Percentiles rank a stretch among this genome's conserved stretches.
phyloP scores from a whole-genome alignment of 2,329 filamentous ascomycete species.

The Neofusicoccum sp. region DNA sequence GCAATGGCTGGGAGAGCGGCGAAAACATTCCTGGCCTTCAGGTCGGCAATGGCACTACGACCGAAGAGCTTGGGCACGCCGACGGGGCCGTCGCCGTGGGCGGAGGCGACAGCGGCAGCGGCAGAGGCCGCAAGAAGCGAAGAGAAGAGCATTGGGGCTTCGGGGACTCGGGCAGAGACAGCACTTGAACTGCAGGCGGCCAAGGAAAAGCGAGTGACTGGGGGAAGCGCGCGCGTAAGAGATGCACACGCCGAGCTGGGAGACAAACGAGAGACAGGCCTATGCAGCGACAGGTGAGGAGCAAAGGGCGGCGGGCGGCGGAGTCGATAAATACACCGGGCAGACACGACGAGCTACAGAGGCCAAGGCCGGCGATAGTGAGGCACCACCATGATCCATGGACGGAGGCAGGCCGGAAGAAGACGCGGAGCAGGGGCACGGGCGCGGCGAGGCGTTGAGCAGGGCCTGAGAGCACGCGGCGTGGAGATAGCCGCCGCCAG shows the following conservation, averaged over 20 bases:
- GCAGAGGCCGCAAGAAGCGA: slow-evolving; percentile 32
- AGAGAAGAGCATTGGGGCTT: slow-evolving; percentile 35
- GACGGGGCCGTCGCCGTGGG: slow-evolving; percentile 32
- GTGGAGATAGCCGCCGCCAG: slow-evolving; percentile 6
- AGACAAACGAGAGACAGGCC: slow-evolving; percentile 5
- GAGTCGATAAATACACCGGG: background rate
- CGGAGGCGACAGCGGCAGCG: slow-evolving; percentile 33
- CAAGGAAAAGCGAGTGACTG: slow-evolving; percentile 6
- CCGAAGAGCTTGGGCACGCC: slow-evolving; percentile 38
- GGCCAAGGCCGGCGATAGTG: slow-evolving; percentile 6
- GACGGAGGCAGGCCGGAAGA: slow-evolving; percentile 5
- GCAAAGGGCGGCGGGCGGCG: background rate
- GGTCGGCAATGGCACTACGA: slow-evolving; percentile 36
- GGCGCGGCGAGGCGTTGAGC: background rate
- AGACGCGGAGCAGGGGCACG: slow-evolving; percentile 3
- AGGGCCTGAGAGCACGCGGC: too few relatives aligned
- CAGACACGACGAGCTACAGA: background rate
- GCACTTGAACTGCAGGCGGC: background rate
- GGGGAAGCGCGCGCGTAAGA: slow-evolving; percentile 3
- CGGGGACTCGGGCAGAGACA: background rate
- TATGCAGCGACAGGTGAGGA: background rate
- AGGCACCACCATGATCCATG: slow-evolving; percentile 2
- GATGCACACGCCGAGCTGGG: background rate
- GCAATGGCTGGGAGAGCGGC: slow-evolving; percentile 29
- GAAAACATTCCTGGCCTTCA: slow-evolving; percentile 37